Evolutionary conservation across 148 eudicot genomes (phyloP).

Genomic region (Oxyria digyna): DNA sequence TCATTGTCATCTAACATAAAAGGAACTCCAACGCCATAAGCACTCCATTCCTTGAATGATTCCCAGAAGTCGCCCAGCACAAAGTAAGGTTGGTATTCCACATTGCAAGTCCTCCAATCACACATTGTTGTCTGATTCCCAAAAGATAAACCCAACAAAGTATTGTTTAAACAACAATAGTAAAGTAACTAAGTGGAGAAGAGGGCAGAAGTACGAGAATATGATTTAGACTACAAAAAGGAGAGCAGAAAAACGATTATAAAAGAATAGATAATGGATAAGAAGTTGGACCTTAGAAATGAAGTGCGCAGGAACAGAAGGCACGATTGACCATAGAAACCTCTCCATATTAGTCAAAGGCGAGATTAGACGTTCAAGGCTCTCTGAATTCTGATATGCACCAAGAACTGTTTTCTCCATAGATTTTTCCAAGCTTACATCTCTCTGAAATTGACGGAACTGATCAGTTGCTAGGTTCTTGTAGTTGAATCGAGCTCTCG

Average conservation of each 20-base stretch:
- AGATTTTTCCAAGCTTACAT: not conserved
- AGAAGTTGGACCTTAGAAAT: constrained; percentile 9
- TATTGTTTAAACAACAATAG: not conserved
- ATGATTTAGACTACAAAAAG: no score
- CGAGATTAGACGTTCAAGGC: not conserved
- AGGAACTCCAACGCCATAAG: constrained; percentile 15
- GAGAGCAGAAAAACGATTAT: no score
- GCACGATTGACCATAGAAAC: constrained; percentile 6
- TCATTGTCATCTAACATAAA: constrained; percentile 3
- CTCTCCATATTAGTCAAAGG: constrained; percentile 1
- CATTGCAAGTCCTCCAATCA: constrained; percentile 7
- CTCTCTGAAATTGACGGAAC: not conserved
- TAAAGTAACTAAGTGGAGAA: not conserved
- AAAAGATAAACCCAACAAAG: not conserved
- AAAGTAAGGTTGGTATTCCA: constrained; percentile 7
- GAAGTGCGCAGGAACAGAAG: constrained; percentile 5
- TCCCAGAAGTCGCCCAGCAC: constrained; percentile 12
- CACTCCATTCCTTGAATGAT: constrained; percentile 16
- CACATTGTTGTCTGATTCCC: constrained; percentile 1
- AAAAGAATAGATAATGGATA: not conserved
- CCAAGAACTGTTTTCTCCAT: not conserved
- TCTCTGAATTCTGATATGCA: not conserved
- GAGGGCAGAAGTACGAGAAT: not conserved
- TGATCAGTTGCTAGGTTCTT: not conserved
- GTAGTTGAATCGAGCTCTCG: not conserved